Evolutionary conservation across 805 yeast species (phyloP).

Genomic region (Ogataea nakhonphanomensis): DNA sequence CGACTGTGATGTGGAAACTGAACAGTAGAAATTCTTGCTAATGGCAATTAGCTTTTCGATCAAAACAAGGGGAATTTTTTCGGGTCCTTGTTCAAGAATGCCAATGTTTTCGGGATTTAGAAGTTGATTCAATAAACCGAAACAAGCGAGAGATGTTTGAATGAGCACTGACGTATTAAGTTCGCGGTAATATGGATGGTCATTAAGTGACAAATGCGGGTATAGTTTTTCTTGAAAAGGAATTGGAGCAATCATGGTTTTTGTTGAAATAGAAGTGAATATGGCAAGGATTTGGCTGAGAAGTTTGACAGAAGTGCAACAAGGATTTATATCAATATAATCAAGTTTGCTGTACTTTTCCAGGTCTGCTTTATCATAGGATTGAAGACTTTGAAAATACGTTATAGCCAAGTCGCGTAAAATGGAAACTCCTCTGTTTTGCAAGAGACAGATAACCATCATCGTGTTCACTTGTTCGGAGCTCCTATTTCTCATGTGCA

Average conservation of each 20-base stretch:
- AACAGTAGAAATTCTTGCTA: slow-evolving; percentile 39
- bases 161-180: slow-evolving; percentile 27
- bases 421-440: slow-evolving; percentile 43
- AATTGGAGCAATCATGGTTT: slow-evolving; percentile 33
- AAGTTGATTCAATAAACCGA: slow-evolving; percentile 37
- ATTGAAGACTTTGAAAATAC: slow-evolving; percentile 24
- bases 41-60: slow-evolving; percentile 46
- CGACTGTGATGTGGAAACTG: slow-evolving; percentile 34
- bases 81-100: slow-evolving; percentile 17
- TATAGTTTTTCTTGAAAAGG: slow-evolving; percentile 37
- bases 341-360: slow-evolving; percentile 18
- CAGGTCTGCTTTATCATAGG: slow-evolving; percentile 17
- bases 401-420: slow-evolving; percentile 29
- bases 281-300: slow-evolving; percentile 36
- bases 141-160: slow-evolving; percentile 40
- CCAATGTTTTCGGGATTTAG: slow-evolving; percentile 29
- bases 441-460: slow-evolving; percentile 47
- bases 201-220: slow-evolving; percentile 33
- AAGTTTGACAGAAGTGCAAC: slow-evolving; percentile 24
- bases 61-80: slow-evolving; percentile 36
- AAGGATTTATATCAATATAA: slow-evolving; percentile 25
- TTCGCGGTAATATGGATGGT: slow-evolving; percentile 26
- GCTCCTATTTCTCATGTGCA: slow-evolving; percentile 24
- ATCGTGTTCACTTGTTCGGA: slow-evolving; percentile 36
- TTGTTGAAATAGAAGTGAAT: slow-evolving; percentile 43